phyloP scores from a whole-genome alignment of 2,329 filamentous ascomycete species.

The Sporothrix dimorphospora region DNA sequence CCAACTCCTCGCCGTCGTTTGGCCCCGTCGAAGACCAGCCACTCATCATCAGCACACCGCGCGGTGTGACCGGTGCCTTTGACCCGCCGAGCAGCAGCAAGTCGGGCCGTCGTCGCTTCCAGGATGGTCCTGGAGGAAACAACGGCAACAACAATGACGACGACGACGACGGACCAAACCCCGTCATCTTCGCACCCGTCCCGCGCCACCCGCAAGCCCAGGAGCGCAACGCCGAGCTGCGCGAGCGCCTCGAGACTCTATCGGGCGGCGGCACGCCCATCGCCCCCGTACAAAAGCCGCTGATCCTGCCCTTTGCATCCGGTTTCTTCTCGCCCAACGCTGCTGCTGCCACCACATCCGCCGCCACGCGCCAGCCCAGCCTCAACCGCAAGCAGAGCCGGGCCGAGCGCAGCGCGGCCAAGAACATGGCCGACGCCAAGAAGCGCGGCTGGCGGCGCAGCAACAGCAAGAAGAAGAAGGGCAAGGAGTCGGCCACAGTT shows the following conservation, averaged over 20 bases:
- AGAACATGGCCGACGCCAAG: constrained; percentile 65
- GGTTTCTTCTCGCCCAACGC: background rate
- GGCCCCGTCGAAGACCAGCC: constrained; percentile 52
- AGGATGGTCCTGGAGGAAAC: background rate
- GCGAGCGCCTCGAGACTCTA: constrained; percentile 60
- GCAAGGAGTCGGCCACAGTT: constrained; percentile 9
- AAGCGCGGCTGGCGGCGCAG: constrained; percentile 55
- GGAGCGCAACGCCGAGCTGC: constrained; percentile 42
- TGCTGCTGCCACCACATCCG: constrained; percentile 40
- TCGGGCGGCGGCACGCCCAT: constrained; percentile 45
- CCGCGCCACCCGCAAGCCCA: constrained; percentile 53
- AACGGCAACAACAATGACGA: constrained; percentile 1
- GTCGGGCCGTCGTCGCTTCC: background rate
- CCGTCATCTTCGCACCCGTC: constrained; percentile 55
- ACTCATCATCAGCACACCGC: constrained; percentile 64
- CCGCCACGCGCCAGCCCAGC: constrained; percentile 44
- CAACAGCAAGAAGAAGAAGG: constrained; percentile 48
- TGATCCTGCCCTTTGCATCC: constrained; percentile 39
- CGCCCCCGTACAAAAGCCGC: constrained; percentile 14
- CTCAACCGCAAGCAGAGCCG: constrained; percentile 56
- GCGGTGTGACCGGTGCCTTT: constrained; percentile 57
- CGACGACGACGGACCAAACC: constrained; percentile 37
- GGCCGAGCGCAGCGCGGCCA: constrained; percentile 62
- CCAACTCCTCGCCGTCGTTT: constrained; percentile 32
- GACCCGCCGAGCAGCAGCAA: constrained; percentile 47